A percentile compares a stretch with the other conserved stretches of the same genome.
These are phyloP conservation scores for Cucurbita maxima DNA, from an alignment of 306 rosid genomes.

Conservation along the genomic window DNA sequence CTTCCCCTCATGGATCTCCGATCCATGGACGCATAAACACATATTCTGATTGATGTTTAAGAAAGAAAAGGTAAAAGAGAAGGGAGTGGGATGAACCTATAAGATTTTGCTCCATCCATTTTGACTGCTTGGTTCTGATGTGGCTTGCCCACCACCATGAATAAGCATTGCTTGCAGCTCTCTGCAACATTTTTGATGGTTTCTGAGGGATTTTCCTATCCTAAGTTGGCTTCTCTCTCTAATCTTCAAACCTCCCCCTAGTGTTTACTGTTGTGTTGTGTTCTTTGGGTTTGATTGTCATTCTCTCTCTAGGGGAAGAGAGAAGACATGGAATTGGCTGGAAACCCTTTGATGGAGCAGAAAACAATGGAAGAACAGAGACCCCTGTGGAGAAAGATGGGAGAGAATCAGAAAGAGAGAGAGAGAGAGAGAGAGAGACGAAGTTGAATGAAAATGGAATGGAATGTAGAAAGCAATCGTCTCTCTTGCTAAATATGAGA, in stretches of 20 bases:
- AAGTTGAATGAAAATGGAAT: conserved; percentile 9
- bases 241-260: background rate
- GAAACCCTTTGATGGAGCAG: background rate
- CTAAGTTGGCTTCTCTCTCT: conserved; percentile 4
- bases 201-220: background rate
- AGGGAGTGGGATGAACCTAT: conserved; percentile 33
- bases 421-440: background rate
- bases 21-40: background rate
- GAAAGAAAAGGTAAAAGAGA: background rate
- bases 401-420: background rate
- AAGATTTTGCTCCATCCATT: conserved; percentile 96
- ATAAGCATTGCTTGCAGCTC: conserved; percentile 99
- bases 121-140: conserved; percentile 93
- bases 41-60: background rate
- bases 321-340: conserved; percentile 31
- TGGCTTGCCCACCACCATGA: conserved; percentile 99
- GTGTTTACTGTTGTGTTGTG: conserved; percentile 10
- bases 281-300: conserved; percentile 1
- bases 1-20: background rate
- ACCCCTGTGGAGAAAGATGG: background rate
- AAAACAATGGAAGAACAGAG: background rate
- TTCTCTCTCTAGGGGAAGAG: conserved; percentile 17
- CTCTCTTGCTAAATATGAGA: conserved; percentile 31
- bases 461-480: conserved; percentile 17
- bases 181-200: conserved; percentile 54